Evolutionary conservation across 352 stramenopile genomes (phyloP).

Genomic region (Globisporangium spinosum): DNA sequence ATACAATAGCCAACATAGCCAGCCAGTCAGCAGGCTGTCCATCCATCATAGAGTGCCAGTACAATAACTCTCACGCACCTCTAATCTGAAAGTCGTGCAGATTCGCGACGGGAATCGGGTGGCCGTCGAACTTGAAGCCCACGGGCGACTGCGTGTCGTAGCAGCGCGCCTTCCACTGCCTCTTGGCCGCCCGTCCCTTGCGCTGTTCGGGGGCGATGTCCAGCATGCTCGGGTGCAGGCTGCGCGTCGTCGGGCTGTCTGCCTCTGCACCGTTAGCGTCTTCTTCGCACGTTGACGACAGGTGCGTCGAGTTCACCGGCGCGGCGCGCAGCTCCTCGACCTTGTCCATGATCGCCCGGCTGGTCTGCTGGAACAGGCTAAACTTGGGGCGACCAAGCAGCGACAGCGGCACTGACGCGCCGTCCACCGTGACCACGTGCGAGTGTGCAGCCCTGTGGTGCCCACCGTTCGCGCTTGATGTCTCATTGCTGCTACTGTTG

Average conservation of each 20-base stretch:
- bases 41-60: no score
- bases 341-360: constrained; percentile 60
- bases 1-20: no score
- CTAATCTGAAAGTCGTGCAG: constrained; percentile 67
- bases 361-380: constrained; percentile 84
- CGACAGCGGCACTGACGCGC: constrained; percentile 33
- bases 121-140: constrained; percentile 63
- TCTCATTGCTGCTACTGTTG: neutral
- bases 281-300: constrained; percentile 10
- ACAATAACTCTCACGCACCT: constrained; percentile 16
- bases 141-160: constrained; percentile 70
- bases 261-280: constrained; percentile 15
- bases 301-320: constrained; percentile 1
- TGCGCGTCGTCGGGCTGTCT: constrained; percentile 46
- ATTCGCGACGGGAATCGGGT: constrained; percentile 48
- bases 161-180: constrained; percentile 55
- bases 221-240: constrained; percentile 65
- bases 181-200: constrained; percentile 14
- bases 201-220: constrained; percentile 32
- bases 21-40: no score
- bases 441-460: constrained; percentile 1
- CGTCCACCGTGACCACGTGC: constrained; percentile 15
- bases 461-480: neutral
- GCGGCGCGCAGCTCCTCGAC: constrained; percentile 42
- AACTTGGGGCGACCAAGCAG: constrained; percentile 85